Percentiles rank a stretch among this genome's conserved stretches.
Conservation (phyloP, 495 filamentous ascomycete genomes). For the Annulohypoxylon moriforme region DNA sequence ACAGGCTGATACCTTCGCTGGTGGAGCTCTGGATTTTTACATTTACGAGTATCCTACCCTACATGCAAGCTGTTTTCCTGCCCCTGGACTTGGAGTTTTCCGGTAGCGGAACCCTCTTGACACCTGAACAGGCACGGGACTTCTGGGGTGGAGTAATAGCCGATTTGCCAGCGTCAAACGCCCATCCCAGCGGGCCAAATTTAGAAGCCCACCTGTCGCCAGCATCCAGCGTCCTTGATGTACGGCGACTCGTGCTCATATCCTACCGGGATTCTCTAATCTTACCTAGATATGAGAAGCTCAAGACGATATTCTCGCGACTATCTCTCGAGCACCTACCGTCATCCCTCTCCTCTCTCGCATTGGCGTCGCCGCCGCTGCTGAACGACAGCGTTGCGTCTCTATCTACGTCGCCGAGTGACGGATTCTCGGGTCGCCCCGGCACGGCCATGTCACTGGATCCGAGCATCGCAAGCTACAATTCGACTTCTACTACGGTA, state of each 20-base stretch:
- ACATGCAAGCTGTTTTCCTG: constrained; percentile 95
- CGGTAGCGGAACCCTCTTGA: constrained; percentile 82
- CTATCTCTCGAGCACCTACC: constrained; percentile 85
- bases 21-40: constrained; percentile 95
- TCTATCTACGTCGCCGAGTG: constrained; percentile 55
- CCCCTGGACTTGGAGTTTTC: constrained; percentile 95
- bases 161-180: constrained; percentile 27
- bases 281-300: constrained; percentile 81
- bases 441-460: constrained; percentile 78
- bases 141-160: constrained; percentile 80
- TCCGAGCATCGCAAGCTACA: constrained; percentile 75
- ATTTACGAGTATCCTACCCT: constrained; percentile 89
- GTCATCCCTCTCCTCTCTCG: constrained; percentile 65
- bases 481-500: constrained; percentile 77
- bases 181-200: constrained; percentile 17
- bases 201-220: constrained; percentile 51
- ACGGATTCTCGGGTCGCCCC: constrained; percentile 57
- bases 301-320: constrained; percentile 91
- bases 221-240: constrained; percentile 72
- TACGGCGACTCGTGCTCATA: constrained; percentile 88
- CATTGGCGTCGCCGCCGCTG: constrained; percentile 54
- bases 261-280: constrained; percentile 90
- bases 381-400: constrained; percentile 55
- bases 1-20: constrained; percentile 82
- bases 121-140: constrained; percentile 77